These are phyloP conservation scores for Nicotiana otophora DNA, from an alignment of 257 asterid genomes.

Conservation along the genomic window DNA sequence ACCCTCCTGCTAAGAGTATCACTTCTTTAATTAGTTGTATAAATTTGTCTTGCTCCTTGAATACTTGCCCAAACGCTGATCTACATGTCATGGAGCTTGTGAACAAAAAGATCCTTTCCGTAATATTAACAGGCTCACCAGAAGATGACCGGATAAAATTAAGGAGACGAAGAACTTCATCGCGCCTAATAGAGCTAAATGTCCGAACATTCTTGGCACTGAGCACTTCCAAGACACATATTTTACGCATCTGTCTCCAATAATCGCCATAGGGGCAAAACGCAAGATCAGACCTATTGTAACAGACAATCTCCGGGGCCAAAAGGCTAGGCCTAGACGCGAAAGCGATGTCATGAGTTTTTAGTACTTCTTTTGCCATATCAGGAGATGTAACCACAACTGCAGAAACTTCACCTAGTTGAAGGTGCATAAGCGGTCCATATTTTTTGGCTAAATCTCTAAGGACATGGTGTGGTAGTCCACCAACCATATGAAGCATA, in stretches of 20 bases:
- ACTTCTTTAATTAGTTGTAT: background rate
- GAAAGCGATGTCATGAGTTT: constrained; percentile 23
- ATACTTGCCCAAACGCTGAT: background rate
- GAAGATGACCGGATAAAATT: background rate
- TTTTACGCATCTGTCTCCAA: constrained; percentile 32
- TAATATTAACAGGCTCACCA: background rate
- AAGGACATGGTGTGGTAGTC: constrained; percentile 28
- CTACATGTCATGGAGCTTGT: constrained; percentile 10
- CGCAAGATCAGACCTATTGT: constrained; percentile 25
- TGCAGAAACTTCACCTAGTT: constrained; percentile 22
- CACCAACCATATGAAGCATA: constrained; percentile 19
- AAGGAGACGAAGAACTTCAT: background rate
- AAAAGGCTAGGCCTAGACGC: constrained; percentile 19
- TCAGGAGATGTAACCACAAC: constrained; percentile 30
- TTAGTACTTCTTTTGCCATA: constrained; percentile 17
- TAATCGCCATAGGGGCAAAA: constrained; percentile 25
- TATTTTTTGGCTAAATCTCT: constrained; percentile 22
- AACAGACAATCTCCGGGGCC: constrained; percentile 20
- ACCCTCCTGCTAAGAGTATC: background rate
- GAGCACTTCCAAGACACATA: constrained; percentile 22
- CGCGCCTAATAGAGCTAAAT: background rate
- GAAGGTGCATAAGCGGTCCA: constrained; percentile 31
- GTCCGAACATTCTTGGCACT: constrained; percentile 19
- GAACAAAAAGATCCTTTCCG: background rate
- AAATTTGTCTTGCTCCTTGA: background rate